These are phyloP conservation scores for Cyanidioschyzon merolae DNA, from an alignment of 23 red algal genomes.

Conservation along the genomic window DNA sequence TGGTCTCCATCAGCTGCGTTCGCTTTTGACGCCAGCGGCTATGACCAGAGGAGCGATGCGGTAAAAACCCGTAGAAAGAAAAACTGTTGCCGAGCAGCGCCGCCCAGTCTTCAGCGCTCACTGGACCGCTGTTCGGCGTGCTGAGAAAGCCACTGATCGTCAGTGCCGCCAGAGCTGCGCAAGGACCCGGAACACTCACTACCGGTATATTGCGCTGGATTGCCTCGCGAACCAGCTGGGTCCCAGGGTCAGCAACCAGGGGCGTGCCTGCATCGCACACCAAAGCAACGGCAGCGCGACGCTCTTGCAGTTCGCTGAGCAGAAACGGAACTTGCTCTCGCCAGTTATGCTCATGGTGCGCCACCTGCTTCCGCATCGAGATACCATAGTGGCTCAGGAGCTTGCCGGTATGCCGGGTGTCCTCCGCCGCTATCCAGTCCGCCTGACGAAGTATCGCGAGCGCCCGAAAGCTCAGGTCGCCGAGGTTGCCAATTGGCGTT, in stretches of 20 bases:
- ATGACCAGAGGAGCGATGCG: conserved; percentile 10
- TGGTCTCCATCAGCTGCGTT: conserved; percentile 18
- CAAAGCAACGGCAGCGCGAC: conserved; percentile 44
- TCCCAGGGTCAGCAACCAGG: conserved; percentile 60
- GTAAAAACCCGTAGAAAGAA: conserved; percentile 74
- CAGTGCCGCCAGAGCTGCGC: conserved; percentile 52
- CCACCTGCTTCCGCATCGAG: conserved; percentile 36
- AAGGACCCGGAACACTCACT: conserved; percentile 60
- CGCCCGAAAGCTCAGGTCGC: conserved; percentile 49
- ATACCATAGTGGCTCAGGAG: conserved; percentile 35
- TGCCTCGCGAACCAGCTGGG: conserved; percentile 39
- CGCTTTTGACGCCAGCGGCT: background rate
- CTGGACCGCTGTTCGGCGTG: conserved; percentile 21
- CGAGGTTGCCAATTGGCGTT: conserved; percentile 68
- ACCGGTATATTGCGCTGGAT: conserved; percentile 41
- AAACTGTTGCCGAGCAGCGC: conserved; percentile 16
- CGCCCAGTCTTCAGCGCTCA: background rate
- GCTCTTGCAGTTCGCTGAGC: conserved; percentile 9
- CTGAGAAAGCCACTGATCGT: conserved; percentile 34
- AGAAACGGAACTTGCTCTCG: conserved; percentile 38
- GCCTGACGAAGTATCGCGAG: conserved; percentile 36
- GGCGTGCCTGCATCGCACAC: conserved; percentile 85
- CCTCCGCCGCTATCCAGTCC: conserved; percentile 63
- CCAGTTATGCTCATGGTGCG: conserved; percentile 71
- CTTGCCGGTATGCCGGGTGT: conserved; percentile 48